Evolutionary conservation across 1,139 yeast genomes (phyloP).

Genomic region (Petasospora fabianii): DNA sequence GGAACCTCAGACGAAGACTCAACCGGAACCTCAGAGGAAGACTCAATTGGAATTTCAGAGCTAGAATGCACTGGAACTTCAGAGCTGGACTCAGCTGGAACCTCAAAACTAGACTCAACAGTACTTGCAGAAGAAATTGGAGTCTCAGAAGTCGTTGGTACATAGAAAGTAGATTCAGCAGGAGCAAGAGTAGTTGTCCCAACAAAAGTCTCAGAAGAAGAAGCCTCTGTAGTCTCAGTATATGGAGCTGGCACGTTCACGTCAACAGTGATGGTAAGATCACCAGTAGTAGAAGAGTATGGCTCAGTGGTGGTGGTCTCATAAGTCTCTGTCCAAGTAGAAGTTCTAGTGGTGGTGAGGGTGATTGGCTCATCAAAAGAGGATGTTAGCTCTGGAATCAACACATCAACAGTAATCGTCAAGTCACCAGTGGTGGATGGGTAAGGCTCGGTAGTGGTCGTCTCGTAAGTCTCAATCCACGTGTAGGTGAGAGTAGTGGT

Average conservation of each 20-base stretch:
- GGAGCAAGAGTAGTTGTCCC: slow-evolving; percentile 13
- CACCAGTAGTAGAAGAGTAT: slow-evolving; percentile 9
- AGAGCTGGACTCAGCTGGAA: too few relatives aligned
- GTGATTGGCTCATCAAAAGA: not conserved
- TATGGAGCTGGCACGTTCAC: slow-evolving; percentile 8
- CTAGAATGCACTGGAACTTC: too few relatives aligned
- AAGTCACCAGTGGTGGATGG: slow-evolving; percentile 6
- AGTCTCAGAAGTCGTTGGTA: not conserved
- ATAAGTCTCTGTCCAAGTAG: slow-evolving; percentile 1
- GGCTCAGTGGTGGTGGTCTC: slow-evolving; percentile 9
- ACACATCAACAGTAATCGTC: slow-evolving; percentile 10
- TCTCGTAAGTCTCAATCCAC: slow-evolving; percentile 5
- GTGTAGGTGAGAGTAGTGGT: slow-evolving; percentile 5
- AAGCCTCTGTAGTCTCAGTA: not conserved
- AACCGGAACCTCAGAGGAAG: not conserved
- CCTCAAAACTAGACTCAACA: too few relatives aligned
- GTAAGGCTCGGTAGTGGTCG: slow-evolving; percentile 10
- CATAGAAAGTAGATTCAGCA: not conserved
- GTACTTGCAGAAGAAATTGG: too few relatives aligned
- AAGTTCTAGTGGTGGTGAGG: slow-evolving; percentile 12
- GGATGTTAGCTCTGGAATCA: slow-evolving; percentile 5
- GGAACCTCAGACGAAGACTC: not conserved
- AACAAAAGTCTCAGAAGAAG: not conserved
- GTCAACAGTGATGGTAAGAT: slow-evolving; percentile 9
- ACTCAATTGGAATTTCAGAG: not conserved